These are phyloP conservation scores for Cicer bijugum DNA, from an alignment of 306 rosid species.

Conservation along the genomic window DNA sequence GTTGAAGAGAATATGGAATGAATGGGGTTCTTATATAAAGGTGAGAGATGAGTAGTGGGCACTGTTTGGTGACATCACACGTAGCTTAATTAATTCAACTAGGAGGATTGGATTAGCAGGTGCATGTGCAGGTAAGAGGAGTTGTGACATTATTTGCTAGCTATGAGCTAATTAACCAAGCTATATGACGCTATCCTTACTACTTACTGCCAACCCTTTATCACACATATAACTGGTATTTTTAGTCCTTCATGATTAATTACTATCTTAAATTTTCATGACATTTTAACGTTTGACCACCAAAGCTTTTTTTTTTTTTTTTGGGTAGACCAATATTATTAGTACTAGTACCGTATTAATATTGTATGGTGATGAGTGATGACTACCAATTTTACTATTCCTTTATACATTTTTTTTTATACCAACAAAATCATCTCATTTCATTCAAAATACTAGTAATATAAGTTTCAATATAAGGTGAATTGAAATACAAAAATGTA, in stretches of 20 bases:
- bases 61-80: constrained; percentile 43
- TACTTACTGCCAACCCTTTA: constrained; percentile 24
- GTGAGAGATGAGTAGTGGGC: constrained; percentile 10
- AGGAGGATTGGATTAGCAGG: constrained; percentile 14
- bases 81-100: constrained; percentile 16
- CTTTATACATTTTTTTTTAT: too few relatives aligned
- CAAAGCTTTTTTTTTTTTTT: too few relatives aligned
- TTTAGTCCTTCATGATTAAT: background rate
- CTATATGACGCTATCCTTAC: constrained; percentile 20
- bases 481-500: too few relatives aligned
- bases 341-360: too few relatives aligned
- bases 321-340: too few relatives aligned
- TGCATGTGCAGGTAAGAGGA: constrained; percentile 25
- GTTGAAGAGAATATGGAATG: constrained; percentile 4
- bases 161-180: background rate
- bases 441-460: too few relatives aligned
- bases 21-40: background rate
- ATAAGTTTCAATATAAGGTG: too few relatives aligned
- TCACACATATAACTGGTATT: background rate
- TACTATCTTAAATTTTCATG: constrained; percentile 21
- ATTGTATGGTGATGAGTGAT: too few relatives aligned
- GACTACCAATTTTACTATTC: too few relatives aligned
- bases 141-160: constrained; percentile 38
- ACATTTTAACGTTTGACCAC: background rate
- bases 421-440: too few relatives aligned